A percentile compares a stretch with the other conserved stretches of the same genome.
Evolutionary conservation across 2,329 filamentous ascomycete genomes (phyloP).

Genomic region (Phyllosticta capitalensis): DNA sequence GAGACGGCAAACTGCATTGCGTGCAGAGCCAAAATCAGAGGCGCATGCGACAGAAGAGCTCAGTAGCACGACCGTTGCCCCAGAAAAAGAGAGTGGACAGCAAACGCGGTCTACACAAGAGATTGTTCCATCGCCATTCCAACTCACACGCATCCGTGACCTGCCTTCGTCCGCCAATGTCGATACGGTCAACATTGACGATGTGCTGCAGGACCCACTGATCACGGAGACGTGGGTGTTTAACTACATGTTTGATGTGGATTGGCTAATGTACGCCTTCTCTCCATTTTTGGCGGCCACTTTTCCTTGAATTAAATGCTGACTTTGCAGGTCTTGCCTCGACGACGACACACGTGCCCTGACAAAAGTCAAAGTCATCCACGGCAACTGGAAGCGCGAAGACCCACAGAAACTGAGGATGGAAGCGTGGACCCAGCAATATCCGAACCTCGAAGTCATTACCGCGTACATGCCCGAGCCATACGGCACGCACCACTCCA

Average conservation of each 20-base stretch:
- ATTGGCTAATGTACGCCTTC: constrained; percentile 46
- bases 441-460: constrained; percentile 61
- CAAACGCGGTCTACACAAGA: neutral
- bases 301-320: constrained; percentile 16
- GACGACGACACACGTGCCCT: constrained; percentile 45
- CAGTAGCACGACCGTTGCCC: neutral
- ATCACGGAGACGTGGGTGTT: constrained; percentile 65
- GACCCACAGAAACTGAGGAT: constrained; percentile 49
- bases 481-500: constrained; percentile 78
- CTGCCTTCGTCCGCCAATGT: constrained; percentile 51
- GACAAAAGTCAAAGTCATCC: constrained; percentile 49
- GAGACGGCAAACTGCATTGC: neutral
- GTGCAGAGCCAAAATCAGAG: neutral
- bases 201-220: constrained; percentile 64
- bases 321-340: constrained; percentile 31
- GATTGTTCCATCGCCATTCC: constrained; percentile 53
- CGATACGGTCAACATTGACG: constrained; percentile 55
- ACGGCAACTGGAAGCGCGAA: constrained; percentile 60
- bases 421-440: constrained; percentile 49
- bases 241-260: constrained; percentile 56
- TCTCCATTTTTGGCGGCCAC: neutral
- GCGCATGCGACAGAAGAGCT: neutral
- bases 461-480: constrained; percentile 71
- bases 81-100: neutral
- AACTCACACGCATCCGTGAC: constrained; percentile 60